A percentile compares a stretch with the other conserved stretches of the same genome.
These are phyloP conservation scores for Rhinocladiella similis DNA, from an alignment of 2,329 filamentous ascomycete species.

Conservation along the genomic window DNA sequence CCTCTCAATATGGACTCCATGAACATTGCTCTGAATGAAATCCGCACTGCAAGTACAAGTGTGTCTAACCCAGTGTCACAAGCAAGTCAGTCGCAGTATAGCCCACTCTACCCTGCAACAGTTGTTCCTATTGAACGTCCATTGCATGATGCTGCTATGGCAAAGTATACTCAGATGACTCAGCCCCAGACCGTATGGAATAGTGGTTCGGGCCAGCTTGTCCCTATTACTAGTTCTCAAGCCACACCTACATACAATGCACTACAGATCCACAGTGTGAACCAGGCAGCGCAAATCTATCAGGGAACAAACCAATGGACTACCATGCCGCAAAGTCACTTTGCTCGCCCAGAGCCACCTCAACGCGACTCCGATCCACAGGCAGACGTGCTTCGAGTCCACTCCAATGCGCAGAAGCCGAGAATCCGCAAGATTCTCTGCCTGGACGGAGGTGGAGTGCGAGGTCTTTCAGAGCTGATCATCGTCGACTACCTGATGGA, in stretches of 20 bases:
- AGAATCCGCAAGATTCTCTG: slow-evolving; percentile 1
- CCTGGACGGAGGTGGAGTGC: slow-evolving; percentile 17
- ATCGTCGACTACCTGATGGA: slow-evolving; percentile 8
- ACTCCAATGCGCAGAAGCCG: neutral
- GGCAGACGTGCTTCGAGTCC: neutral
- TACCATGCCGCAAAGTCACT: too few relatives aligned
- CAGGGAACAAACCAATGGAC: too few relatives aligned
- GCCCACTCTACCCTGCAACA: neutral
- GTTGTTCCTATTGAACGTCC: neutral
- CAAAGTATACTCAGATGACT: neutral
- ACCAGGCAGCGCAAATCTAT: too few relatives aligned
- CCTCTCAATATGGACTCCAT: neutral
- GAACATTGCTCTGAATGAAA: neutral
- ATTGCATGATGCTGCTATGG: neutral
- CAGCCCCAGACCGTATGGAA: neutral
- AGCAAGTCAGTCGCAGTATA: neutral
- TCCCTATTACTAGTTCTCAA: neutral
- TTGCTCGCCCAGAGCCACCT: neutral
- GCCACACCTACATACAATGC: neutral
- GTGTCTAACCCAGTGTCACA: neutral
- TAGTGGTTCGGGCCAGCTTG: neutral
- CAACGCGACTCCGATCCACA: neutral
- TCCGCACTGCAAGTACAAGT: neutral
- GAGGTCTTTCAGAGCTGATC: slow-evolving; percentile 15
- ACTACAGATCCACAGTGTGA: neutral